phyloP scores from a whole-genome alignment of 768 basidiomycete genomes.

The Mycena leptocephala region DNA sequence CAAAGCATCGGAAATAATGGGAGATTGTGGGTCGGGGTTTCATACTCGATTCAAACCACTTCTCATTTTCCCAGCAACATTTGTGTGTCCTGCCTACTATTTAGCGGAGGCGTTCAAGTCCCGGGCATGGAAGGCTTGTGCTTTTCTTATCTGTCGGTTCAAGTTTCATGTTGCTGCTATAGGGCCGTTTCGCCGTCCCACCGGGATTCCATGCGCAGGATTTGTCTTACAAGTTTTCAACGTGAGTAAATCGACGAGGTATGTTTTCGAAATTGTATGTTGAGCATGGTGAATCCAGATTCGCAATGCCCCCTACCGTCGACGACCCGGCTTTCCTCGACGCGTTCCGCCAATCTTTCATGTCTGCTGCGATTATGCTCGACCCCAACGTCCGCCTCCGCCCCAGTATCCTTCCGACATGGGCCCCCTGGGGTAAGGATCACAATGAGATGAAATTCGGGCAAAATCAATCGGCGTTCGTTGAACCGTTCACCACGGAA shows the following conservation, averaged over 20 bases:
- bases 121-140: background rate
- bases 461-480: background rate
- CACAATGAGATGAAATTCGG: slow-evolving; percentile 1
- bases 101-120: background rate
- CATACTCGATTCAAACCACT: background rate
- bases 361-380: background rate
- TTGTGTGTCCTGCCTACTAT: slow-evolving; percentile 22
- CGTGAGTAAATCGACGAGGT: background rate
- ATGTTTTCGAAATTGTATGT: background rate
- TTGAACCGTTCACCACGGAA: background rate
- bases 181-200: background rate
- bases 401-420: background rate
- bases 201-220: slow-evolving; percentile 10
- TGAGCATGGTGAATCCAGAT: background rate
- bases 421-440: background rate
- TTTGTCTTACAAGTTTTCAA: slow-evolving; percentile 8
- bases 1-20: slow-evolving; percentile 9
- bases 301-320: slow-evolving; percentile 1
- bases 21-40: slow-evolving; percentile 8
- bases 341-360: slow-evolving; percentile 17
- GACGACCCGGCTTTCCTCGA: slow-evolving; percentile 10
- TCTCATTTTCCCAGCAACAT: background rate
- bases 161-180: background rate
- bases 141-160: background rate
- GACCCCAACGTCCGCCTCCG: background rate